These are phyloP conservation scores for Arthrinium phaeospermum DNA, from an alignment of 2,329 filamentous ascomycete species.

Conservation along the genomic window DNA sequence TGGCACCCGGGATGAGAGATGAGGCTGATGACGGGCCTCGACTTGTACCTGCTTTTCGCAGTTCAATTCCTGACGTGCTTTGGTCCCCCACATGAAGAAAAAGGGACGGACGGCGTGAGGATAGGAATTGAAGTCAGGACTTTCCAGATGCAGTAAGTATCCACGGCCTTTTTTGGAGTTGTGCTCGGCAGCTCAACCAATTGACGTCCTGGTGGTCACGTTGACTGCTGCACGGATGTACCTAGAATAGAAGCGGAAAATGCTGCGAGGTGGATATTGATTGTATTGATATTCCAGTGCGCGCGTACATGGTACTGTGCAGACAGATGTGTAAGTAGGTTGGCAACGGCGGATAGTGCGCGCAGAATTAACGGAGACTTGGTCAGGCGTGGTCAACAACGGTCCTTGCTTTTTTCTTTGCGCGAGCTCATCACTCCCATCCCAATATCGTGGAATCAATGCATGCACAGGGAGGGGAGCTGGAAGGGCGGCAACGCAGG, in stretches of 20 bases:
- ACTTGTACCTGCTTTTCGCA: slow-evolving; percentile 1
- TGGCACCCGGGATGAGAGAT: slow-evolving; percentile 6
- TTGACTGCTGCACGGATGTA: background rate
- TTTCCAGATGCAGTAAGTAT: slow-evolving; percentile 13
- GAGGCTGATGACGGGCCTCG: slow-evolving; percentile 11
- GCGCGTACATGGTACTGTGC: background rate
- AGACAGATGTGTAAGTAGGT: background rate
- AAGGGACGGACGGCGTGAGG: background rate
- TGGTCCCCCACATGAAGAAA: slow-evolving; percentile 1
- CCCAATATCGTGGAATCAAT: slow-evolving; percentile 13
- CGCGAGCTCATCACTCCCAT: background rate
- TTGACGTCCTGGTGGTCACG: background rate
- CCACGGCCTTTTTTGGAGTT: background rate
- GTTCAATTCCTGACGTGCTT: background rate
- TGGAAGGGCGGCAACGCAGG: slow-evolving; percentile 9
- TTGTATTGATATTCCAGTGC: background rate
- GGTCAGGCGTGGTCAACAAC: background rate
- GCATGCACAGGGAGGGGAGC: background rate
- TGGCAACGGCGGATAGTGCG: background rate
- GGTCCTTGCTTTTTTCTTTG: background rate
- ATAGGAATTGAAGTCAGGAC: background rate
- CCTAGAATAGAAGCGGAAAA: slow-evolving; percentile 17
- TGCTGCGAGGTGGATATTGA: slow-evolving; percentile 4
- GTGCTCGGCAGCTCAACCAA: background rate
- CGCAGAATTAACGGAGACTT: slow-evolving; percentile 8